phyloP scores from a whole-genome alignment of 1,284 basidiomycete genomes.

The Cutaneotrichosporon arboriforme region DNA sequence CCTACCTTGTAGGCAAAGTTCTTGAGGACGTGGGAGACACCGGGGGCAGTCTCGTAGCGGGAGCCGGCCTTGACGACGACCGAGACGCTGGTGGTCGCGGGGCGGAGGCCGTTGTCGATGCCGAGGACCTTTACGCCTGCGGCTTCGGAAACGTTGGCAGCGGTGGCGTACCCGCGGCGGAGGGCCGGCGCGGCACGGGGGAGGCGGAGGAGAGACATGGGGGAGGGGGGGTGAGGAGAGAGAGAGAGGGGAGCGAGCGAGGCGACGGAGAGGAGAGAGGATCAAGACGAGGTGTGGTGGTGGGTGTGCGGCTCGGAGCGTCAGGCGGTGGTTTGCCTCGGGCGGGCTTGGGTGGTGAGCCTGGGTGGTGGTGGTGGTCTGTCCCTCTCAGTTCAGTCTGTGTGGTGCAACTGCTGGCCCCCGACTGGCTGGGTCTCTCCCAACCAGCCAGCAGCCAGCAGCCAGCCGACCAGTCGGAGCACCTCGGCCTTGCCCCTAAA shows the following conservation, averaged over 20 bases:
- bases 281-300: background rate
- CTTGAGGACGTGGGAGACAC: conserved; percentile 85
- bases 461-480: background rate
- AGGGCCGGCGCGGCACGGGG: conserved; percentile 21
- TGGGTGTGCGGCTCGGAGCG: background rate
- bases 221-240: conserved; percentile 9
- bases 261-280: background rate
- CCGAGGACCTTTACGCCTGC: conserved; percentile 79
- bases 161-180: conserved; percentile 22
- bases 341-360: background rate
- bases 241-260: conserved; percentile 8
- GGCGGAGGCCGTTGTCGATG: conserved; percentile 65
- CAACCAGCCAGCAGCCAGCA: no score
- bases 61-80: conserved; percentile 86
- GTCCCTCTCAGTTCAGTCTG: no score
- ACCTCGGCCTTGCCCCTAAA: background rate
- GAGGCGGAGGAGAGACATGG: conserved; percentile 23
- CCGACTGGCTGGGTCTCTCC: background rate
- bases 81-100: conserved; percentile 71
- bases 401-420: background rate
- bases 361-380: no score
- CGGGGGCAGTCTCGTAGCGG: conserved; percentile 76
- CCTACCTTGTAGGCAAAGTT: conserved; percentile 94
- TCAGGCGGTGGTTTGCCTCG: background rate
- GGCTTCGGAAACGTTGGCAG: conserved; percentile 67